These are phyloP conservation scores for Puccinellia tenuiflora DNA, from an alignment of 176 grass and related monocot species.

Conservation along the genomic window DNA sequence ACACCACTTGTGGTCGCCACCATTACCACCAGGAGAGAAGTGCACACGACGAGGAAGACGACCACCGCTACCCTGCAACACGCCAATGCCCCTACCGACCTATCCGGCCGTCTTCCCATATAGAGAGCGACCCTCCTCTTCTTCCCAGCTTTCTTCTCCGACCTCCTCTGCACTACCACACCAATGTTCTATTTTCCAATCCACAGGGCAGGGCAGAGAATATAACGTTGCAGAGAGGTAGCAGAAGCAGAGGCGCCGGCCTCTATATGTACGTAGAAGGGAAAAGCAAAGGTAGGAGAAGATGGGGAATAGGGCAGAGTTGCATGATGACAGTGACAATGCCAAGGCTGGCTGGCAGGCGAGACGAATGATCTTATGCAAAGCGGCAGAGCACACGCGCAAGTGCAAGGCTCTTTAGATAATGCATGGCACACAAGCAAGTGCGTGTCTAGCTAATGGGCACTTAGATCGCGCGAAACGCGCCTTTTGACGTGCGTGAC, in stretches of 20 bases:
- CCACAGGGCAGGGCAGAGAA: neutral
- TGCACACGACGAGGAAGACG: conserved; percentile 22
- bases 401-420: neutral
- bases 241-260: neutral
- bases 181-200: neutral
- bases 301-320: neutral
- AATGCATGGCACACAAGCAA: neutral
- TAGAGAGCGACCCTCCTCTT: neutral
- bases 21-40: conserved; percentile 31
- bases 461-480: neutral
- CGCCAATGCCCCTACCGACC: conserved; percentile 34
- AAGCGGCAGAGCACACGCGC: neutral
- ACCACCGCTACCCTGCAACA: conserved; percentile 6
- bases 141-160: neutral
- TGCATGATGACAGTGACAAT: conserved; percentile 30
- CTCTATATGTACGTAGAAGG: conserved; percentile 19
- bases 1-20: neutral
- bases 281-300: conserved; percentile 14
- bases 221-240: neutral
- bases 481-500: neutral
- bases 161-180: neutral
- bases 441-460: neutral
- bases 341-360: neutral
- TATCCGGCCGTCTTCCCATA: conserved; percentile 28
- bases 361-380: neutral